Evolutionary conservation across 2,329 filamentous ascomycete species (phyloP).

Genomic region (Westerdykella ornata): DNA sequence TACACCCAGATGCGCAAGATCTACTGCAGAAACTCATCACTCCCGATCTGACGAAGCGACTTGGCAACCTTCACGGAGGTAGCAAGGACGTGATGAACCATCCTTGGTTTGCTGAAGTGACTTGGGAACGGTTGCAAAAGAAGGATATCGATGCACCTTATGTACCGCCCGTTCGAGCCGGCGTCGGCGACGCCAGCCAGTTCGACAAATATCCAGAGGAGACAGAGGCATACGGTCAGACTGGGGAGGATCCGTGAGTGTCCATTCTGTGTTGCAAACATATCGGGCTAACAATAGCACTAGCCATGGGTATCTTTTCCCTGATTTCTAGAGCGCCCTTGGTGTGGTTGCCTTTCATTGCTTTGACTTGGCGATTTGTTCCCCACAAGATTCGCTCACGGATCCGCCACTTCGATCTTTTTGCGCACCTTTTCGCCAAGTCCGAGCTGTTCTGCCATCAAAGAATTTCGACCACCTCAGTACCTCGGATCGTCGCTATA

Average conservation of each 20-base stretch:
- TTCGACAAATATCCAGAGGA: slow-evolving; percentile 99
- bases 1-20: slow-evolving; percentile 90
- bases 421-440: too few relatives aligned
- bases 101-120: slow-evolving; percentile 94
- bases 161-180: slow-evolving; percentile 88
- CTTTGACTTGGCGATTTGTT: too few relatives aligned
- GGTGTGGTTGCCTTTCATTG: too few relatives aligned
- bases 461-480: too few relatives aligned
- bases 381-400: too few relatives aligned
- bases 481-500: too few relatives aligned
- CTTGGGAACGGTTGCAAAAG: slow-evolving; percentile 87
- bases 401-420: too few relatives aligned
- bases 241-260: slow-evolving; percentile 79
- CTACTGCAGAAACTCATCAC: slow-evolving; percentile 90
- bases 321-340: slow-evolving; percentile 12
- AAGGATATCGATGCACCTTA: slow-evolving; percentile 99
- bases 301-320: slow-evolving; percentile 19
- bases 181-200: slow-evolving; percentile 89
- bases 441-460: too few relatives aligned
- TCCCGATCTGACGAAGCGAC: slow-evolving; percentile 83
- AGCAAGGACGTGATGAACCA: slow-evolving; percentile 91
- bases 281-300: background rate
- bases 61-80: slow-evolving; percentile 90
- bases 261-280: background rate
- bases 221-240: slow-evolving; percentile 79